Evolutionary conservation across 768 basidiomycete genomes (phyloP).

Genomic region (Lactarius pseudohatsudake): DNA sequence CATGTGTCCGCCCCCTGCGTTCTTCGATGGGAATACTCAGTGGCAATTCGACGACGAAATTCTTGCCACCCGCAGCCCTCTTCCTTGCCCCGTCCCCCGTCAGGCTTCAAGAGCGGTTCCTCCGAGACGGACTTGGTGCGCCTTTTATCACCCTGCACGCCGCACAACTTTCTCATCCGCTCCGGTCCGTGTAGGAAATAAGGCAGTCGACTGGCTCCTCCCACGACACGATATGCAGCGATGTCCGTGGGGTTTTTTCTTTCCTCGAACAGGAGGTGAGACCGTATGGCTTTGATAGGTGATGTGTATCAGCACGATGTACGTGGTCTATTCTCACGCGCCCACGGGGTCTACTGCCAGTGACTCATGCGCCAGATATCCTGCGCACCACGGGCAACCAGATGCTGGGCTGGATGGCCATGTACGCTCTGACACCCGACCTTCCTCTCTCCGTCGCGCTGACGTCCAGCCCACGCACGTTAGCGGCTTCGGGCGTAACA

Average conservation of each 20-base stretch:
- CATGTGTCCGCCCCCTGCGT: neutral
- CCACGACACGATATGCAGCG: too few relatives aligned
- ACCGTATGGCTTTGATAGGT: neutral
- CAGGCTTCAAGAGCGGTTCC: too few relatives aligned
- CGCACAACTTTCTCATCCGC: too few relatives aligned
- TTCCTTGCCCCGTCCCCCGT: neutral
- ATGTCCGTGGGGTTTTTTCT: too few relatives aligned
- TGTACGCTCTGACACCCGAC: constrained; percentile 12
- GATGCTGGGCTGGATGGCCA: constrained; percentile 33
- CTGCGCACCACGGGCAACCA: constrained; percentile 26
- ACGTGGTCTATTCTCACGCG: neutral
- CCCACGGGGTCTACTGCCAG: too few relatives aligned
- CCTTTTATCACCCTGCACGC: too few relatives aligned
- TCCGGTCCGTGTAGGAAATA: too few relatives aligned
- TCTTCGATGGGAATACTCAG: neutral
- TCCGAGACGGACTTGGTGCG: too few relatives aligned
- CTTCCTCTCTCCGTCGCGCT: constrained; percentile 29
- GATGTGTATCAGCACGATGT: constrained; percentile 26
- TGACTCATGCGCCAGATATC: constrained; percentile 24
- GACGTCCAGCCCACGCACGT: too few relatives aligned
- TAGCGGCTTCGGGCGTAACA: constrained; percentile 55
- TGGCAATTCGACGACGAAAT: neutral
- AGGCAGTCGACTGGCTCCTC: too few relatives aligned
- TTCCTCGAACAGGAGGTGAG: too few relatives aligned
- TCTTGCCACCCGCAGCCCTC: neutral